Evolutionary conservation across 2,329 filamentous ascomycete genomes (phyloP).

Genomic region (Beauveria caledonica): DNA sequence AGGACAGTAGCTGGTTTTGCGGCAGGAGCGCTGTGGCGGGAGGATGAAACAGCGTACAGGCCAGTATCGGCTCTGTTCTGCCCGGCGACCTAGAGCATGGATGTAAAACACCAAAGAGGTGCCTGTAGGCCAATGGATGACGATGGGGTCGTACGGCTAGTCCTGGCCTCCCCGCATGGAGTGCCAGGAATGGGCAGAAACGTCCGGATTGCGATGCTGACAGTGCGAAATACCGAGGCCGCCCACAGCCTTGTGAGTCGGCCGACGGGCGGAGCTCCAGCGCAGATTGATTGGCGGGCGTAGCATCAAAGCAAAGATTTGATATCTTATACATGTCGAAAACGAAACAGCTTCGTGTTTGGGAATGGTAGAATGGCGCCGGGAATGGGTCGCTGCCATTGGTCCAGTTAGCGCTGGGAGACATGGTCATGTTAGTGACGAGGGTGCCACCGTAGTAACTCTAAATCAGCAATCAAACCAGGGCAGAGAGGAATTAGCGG

Average conservation of each 20-base stretch:
- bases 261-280: background rate
- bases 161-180: background rate
- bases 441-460: too few species aligned
- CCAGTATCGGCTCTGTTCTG: background rate
- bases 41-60: background rate
- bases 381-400: background rate
- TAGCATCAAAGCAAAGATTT: background rate
- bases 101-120: background rate
- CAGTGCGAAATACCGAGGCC: background rate
- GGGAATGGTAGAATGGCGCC: background rate
- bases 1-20: background rate
- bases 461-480: too few species aligned
- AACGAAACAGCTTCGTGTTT: conserved; percentile 8
- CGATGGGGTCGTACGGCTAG: background rate
- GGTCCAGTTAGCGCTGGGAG: background rate
- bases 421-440: background rate
- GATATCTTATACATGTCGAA: background rate
- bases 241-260: background rate
- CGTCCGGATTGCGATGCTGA: background rate
- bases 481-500: too few species aligned
- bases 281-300: background rate
- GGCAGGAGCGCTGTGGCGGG: background rate
- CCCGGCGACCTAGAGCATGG: too few species aligned
- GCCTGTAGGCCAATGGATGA: background rate
- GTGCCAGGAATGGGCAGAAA: background rate